Base-by-base conservation (phyloP, 768 basidiomycete genomes). In the Lactarius akahatsu region DNA sequence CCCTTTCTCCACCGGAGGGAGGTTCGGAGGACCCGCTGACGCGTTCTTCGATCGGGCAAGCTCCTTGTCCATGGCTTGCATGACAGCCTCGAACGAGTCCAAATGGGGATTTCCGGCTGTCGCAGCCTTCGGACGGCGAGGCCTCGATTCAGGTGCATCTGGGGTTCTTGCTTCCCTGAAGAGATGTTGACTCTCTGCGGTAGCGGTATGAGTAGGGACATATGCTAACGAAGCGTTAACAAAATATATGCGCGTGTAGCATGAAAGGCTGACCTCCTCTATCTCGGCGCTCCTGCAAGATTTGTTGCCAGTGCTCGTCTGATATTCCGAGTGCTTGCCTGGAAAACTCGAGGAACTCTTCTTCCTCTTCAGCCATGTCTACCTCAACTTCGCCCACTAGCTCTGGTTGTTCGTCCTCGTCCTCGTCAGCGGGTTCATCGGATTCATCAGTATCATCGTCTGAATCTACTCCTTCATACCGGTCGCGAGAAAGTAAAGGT, bases 301-400 rank as follows among this genome's bases (percentile, higher is more conserved):
- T 98, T n/a, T 86, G 84, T 18, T 82, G 77, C 93, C 96, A 98
- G 75, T 94, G 89, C n/a, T 86, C 86, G 69, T 95, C 89, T 52
- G 82, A 85, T 68, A 99, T 90, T 1, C 97, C 97, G 41, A 98
- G 79, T 5, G 91, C 86, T 72, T 98, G 92, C 56, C 94, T 86
- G 15, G 97, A 91, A 76, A 99, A 99, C 77, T 94, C 91, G 36
- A 99, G 78, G 70, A 98, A 99, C 71, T 97, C 96, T 71, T 91
- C 94, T 77, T 93, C 86, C 77, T 99, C 97, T 71, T 92, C 89
- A 1, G 81, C 85, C 94, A 98, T 96, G 70, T 97, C 90, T 40
- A 95, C 82, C 71, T 95, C 94, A 4, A 94, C 78, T 26, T 94
- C 91, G 18, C 89, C 92, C 2, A 92, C 86, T 3, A 96, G 82